These are phyloP conservation scores for Mucuna pruriens DNA, from an alignment of 306 rosid species.

Conservation along the genomic window DNA sequence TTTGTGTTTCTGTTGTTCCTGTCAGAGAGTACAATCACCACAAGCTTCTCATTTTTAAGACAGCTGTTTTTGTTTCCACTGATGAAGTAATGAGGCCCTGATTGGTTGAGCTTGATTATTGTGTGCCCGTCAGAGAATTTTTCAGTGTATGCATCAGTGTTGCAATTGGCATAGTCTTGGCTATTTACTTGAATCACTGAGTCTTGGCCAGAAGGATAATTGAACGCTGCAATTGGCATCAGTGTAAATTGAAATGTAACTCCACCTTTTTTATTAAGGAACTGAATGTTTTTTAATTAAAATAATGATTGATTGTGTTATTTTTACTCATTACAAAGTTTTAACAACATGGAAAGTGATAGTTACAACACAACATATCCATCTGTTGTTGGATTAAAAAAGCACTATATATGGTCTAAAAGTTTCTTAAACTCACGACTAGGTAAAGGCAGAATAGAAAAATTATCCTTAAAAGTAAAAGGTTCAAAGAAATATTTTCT, in stretches of 20 bases:
- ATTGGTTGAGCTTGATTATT: constrained; percentile 48
- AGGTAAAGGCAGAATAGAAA: neutral
- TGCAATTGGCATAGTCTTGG: constrained; percentile 75
- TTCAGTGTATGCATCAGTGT: constrained; percentile 44
- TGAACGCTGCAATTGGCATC: constrained; percentile 65
- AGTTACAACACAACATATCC: neutral
- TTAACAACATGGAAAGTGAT: neutral
- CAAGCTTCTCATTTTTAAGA: constrained; percentile 75
- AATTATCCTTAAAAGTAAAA: neutral
- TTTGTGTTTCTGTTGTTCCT: constrained; percentile 51
- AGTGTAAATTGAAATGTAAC: constrained; percentile 14
- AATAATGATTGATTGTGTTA: neutral
- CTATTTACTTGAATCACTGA: constrained; percentile 70
- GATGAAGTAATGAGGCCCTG: constrained; percentile 77
- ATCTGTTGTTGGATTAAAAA: neutral
- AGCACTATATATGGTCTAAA: neutral
- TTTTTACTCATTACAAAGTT: neutral
- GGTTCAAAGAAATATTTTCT: neutral
- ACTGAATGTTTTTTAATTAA: neutral
- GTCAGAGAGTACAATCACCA: constrained; percentile 69
- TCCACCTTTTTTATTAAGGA: neutral
- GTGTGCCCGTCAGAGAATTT: constrained; percentile 84
- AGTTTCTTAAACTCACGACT: neutral
- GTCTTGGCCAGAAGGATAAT: constrained; percentile 72
- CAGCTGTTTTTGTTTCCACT: constrained; percentile 85